Evolutionary conservation across 2,329 filamentous ascomycete species (phyloP).

Genomic region (Drechslera avenae): DNA sequence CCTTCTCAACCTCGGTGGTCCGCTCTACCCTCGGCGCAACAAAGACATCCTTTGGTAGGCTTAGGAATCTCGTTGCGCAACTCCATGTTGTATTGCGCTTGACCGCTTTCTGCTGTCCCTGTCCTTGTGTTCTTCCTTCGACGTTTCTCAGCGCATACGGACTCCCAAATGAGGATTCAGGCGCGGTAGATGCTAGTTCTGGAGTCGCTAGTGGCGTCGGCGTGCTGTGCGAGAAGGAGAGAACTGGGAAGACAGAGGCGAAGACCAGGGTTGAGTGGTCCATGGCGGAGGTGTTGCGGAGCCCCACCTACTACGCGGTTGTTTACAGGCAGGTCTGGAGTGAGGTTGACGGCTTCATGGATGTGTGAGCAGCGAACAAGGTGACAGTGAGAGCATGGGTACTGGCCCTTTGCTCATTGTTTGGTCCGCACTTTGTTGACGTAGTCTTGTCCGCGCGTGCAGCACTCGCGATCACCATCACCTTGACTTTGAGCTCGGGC

Average conservation of each 20-base stretch:
- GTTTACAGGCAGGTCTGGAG: constrained; percentile 7
- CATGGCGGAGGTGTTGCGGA: constrained; percentile 34
- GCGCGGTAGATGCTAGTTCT: constrained; percentile 48
- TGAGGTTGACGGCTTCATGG: constrained; percentile 2
- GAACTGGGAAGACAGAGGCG: constrained; percentile 53
- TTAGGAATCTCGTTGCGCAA: constrained; percentile 52
- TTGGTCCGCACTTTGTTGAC: background rate
- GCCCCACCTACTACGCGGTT: constrained; percentile 25
- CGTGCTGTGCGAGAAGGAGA: constrained; percentile 49
- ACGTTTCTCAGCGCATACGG: constrained; percentile 29
- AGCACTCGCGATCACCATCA: constrained; percentile 12
- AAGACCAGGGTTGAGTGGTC: constrained; percentile 47
- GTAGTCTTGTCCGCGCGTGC: constrained; percentile 1
- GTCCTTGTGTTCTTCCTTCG: constrained; percentile 43
- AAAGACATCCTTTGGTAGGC: constrained; percentile 37
- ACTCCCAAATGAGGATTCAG: constrained; percentile 50
- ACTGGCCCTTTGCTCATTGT: background rate
- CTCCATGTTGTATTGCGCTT: constrained; percentile 53
- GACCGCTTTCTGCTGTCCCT: constrained; percentile 41
- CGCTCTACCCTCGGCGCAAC: constrained; percentile 24
- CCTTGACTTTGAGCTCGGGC: constrained; percentile 13
- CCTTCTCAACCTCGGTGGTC: constrained; percentile 43
- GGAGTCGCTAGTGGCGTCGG: constrained; percentile 54
- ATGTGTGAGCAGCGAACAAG: background rate
- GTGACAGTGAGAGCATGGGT: background rate